Conservation (phyloP, 148 eudicot species). For the Cornus controversa region DNA sequence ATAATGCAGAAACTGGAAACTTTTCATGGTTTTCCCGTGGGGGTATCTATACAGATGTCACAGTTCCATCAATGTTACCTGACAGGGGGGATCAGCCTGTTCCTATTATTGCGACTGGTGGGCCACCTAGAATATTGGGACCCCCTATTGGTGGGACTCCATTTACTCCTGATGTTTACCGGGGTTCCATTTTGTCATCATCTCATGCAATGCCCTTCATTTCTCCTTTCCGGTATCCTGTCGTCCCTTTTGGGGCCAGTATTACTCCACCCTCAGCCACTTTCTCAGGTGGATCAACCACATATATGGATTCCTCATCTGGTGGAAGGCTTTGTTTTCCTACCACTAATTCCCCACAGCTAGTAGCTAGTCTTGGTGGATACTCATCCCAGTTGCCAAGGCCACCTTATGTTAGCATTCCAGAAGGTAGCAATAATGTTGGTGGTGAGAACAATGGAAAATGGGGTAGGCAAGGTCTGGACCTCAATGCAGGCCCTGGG, state of each 20-base stretch:
- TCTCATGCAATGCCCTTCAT: constrained; percentile 63
- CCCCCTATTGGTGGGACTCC: constrained; percentile 40
- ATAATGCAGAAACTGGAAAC: constrained; percentile 38
- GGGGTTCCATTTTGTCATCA: constrained; percentile 80
- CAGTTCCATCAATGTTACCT: constrained; percentile 50
- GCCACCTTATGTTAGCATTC: constrained; percentile 56
- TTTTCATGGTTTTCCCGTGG: constrained; percentile 72
- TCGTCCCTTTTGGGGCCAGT: constrained; percentile 64
- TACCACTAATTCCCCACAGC: constrained; percentile 54
- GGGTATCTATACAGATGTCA: constrained; percentile 42
- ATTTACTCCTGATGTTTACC: constrained; percentile 56
- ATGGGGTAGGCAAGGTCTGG: constrained; percentile 76
- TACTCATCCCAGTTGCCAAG: constrained; percentile 63
- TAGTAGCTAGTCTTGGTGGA: constrained; percentile 47
- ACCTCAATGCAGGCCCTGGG: constrained; percentile 84
- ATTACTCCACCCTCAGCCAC: constrained; percentile 59
- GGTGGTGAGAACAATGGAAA: constrained; percentile 46
- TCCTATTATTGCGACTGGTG: constrained; percentile 46
- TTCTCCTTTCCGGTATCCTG: constrained; percentile 62
- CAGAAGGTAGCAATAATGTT: constrained; percentile 47
- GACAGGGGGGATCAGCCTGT: constrained; percentile 54
- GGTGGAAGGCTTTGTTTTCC: constrained; percentile 56
- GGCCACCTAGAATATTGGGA: constrained; percentile 56
- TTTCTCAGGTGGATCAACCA: constrained; percentile 54
- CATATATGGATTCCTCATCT: constrained; percentile 54